phyloP scores from a whole-genome alignment of 441 rosid genomes.

The Erodium trifolium region DNA sequence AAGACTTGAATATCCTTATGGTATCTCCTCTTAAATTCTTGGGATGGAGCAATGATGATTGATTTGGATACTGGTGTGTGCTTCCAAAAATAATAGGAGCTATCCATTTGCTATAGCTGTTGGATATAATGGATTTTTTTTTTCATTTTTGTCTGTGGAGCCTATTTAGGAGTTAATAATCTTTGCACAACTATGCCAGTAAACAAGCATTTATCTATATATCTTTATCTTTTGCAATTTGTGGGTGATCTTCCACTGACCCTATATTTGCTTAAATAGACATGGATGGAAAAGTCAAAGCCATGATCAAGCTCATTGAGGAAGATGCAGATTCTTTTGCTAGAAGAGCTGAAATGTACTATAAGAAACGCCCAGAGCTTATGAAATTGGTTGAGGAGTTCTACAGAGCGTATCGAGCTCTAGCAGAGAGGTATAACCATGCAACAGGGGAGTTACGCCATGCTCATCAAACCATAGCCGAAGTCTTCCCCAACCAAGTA shows the following conservation, averaged over 20 bases:
- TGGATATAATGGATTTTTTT: not conserved
- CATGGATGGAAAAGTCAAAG: slow-evolving; percentile 70
- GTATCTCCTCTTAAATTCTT: not conserved
- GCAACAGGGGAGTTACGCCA: slow-evolving; percentile 64
- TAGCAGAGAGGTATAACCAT: slow-evolving; percentile 74
- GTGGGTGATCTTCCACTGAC: slow-evolving; percentile 13
- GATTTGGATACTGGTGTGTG: not conserved
- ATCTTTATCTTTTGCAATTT: slow-evolving; percentile 10
- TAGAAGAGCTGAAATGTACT: slow-evolving; percentile 76
- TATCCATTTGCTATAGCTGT: not conserved
- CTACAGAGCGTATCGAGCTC: slow-evolving; percentile 72
- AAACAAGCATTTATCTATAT: not conserved
- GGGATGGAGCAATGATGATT: not conserved
- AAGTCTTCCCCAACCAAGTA: slow-evolving; percentile 60
- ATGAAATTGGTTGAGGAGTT: slow-evolving; percentile 72
- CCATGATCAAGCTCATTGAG: slow-evolving; percentile 74
- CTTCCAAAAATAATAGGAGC: not conserved
- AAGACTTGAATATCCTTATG: not conserved
- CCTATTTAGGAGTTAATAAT: not conserved
- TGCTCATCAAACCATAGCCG: slow-evolving; percentile 61
- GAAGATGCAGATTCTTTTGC: slow-evolving; percentile 85
- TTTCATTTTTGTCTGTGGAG: not conserved
- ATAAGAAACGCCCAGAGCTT: slow-evolving; percentile 76
- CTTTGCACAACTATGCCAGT: slow-evolving; percentile 1
- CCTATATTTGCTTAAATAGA: slow-evolving; percentile 29